Base-by-base conservation (phyloP, 2,329 filamentous ascomycete genomes). In the Sporothrix curviconia region DNA sequence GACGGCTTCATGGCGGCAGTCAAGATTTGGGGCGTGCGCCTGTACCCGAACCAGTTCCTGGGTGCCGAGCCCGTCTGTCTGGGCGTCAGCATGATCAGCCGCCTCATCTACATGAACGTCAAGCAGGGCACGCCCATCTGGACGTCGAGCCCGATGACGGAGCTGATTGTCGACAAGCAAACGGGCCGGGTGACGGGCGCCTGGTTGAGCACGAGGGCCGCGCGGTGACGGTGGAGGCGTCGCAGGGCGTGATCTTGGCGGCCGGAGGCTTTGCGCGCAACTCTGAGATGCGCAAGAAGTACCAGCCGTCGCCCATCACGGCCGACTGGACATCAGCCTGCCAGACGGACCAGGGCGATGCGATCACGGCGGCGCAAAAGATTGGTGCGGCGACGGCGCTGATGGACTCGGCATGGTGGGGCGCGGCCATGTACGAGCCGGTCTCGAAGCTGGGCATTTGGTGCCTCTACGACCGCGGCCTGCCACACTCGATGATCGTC, bases 231-330 rank as follows among this genome's bases (percentile, higher is more conserved):
- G 62, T 72, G 49, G 55, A 64, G 2, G 65, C 69, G 7, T 60
- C 54, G 1, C 53, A 61, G n/a, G 70, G 67, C 12, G 68, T 72
- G 12, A 57, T 73, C 9, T 63, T 73, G 8, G 65, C 66, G 7
- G 69, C 69, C 7, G 71, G 69, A 6, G 71, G 71, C 4, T 73
- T 73, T 59, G 66, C 70, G 0, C 63, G 64, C 15, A 71, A 71
- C 50, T 42, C 55, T 7, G 52, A 59, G 9, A 67, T 71, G 63
- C 65, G 71, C n/a, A 55, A 66, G 19, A 47, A 64, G 57, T 64
- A 66, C 53, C 62, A 62, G 1, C 52, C 59, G 7, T 22, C 58
- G 2, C 63, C 62, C 8, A 60, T 62, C 30, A 66, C 49, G 30
- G 51, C 61, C 2, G 54, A 65, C 11, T 71, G 67, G 68, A 67